These are phyloP conservation scores for Cyanidioschyzon merolae DNA, from an alignment of 23 red algal species.

Conservation along the genomic window DNA sequence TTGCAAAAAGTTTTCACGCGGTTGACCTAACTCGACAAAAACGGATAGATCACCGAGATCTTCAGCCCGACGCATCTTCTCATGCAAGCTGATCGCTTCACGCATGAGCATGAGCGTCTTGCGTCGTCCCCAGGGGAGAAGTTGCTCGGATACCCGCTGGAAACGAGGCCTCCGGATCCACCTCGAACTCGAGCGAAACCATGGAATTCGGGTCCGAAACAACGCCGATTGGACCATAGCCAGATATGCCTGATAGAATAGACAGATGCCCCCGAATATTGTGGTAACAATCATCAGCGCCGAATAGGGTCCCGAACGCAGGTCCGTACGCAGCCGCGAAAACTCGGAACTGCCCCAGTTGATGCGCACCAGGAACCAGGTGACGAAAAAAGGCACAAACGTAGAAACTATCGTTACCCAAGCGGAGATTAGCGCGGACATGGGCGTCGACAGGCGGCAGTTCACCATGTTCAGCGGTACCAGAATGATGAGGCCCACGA, in stretches of 20 bases:
- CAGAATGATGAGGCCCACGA: constrained; percentile 11
- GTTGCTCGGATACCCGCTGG: background rate
- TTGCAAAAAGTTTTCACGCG: background rate
- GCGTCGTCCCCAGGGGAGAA: constrained; percentile 11
- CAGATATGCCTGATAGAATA: constrained; percentile 5
- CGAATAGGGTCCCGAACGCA: background rate
- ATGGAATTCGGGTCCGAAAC: background rate
- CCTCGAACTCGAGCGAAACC: background rate
- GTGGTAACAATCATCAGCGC: constrained; percentile 6
- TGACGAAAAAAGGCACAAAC: constrained; percentile 15
- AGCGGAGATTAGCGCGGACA: background rate
- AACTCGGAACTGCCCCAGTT: background rate
- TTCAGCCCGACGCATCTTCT: background rate
- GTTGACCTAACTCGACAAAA: background rate
- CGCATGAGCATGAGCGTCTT: constrained; percentile 19
- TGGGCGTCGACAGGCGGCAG: background rate
- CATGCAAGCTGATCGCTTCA: constrained; percentile 6
- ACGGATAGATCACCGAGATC: constrained; percentile 16
- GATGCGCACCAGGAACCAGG: constrained; percentile 3
- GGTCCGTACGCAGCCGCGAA: background rate
- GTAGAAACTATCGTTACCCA: background rate
- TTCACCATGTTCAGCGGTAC: constrained; percentile 9
- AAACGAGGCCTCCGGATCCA: constrained; percentile 13
- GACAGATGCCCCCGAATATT: background rate
- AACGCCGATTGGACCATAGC: constrained; percentile 13